A percentile compares a stretch with the other conserved stretches of the same genome.
Evolutionary conservation across 208 protist genomes (phyloP).

Genomic region (Angomonas desouzai): DNA sequence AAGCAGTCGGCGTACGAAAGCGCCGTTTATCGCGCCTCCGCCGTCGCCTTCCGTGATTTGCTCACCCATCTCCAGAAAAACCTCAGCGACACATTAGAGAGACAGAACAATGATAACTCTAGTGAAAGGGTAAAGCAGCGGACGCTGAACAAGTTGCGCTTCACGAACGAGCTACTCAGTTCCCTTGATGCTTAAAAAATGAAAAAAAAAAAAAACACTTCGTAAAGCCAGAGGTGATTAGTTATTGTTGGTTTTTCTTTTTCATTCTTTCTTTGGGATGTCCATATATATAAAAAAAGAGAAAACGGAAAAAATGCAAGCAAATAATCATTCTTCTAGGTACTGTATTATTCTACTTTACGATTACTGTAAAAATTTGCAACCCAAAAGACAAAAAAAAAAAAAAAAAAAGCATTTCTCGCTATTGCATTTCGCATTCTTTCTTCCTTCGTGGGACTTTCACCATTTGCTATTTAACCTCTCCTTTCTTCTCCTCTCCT

Average conservation of each 20-base stretch:
- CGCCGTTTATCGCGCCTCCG: not conserved
- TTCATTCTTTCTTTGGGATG: not conserved
- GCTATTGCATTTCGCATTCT: too few species aligned
- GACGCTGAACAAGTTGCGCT: not conserved
- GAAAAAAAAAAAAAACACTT: too few species aligned
- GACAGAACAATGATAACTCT: not conserved
- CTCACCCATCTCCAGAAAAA: not conserved
- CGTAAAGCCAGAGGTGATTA: not conserved
- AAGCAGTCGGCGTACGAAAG: not conserved
- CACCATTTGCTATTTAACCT: too few species aligned
- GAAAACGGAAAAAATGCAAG: too few species aligned
- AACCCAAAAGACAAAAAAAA: too few species aligned
- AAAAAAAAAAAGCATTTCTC: too few species aligned
- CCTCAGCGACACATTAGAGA: not conserved
- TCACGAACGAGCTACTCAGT: not conserved
- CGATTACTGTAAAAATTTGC: too few species aligned
- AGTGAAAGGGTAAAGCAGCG: not conserved
- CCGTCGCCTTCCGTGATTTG: not conserved
- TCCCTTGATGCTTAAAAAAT: not conserved
- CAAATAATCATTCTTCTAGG: too few species aligned
- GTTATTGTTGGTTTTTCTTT: not conserved
- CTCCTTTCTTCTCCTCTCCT: constrained; percentile 9
- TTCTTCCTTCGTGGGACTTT: too few species aligned
- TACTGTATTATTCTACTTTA: too few species aligned
- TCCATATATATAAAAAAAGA: constrained; percentile 5